phyloP scores from a whole-genome alignment of 2,329 filamentous ascomycete species.

The Tolypocladium inflatum region DNA sequence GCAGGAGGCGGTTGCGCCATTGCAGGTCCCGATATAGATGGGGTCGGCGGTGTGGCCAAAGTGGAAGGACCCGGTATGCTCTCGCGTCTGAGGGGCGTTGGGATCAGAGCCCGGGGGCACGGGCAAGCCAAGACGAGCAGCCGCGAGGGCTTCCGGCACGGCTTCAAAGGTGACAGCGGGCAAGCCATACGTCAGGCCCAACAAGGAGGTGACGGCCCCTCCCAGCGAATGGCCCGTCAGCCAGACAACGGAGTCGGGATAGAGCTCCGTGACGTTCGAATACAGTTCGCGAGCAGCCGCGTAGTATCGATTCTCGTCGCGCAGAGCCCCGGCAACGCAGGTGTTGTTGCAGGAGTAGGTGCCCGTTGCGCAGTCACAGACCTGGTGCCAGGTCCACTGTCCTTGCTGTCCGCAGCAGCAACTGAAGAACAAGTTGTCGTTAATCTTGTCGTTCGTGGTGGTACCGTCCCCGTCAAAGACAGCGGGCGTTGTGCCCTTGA shows the following conservation, averaged over 20 bases:
- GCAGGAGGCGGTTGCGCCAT: conserved; percentile 79
- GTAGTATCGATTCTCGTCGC: conserved; percentile 84
- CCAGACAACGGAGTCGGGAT: conserved; percentile 80
- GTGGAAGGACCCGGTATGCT: conserved; percentile 73
- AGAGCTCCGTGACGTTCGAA: conserved; percentile 81
- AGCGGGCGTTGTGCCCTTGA: conserved; percentile 85
- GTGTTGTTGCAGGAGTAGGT: conserved; percentile 90
- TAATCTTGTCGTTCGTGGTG: conserved; percentile 93
- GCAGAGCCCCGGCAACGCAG: conserved; percentile 67
- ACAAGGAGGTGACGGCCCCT: conserved; percentile 76
- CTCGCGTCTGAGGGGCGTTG: conserved; percentile 57
- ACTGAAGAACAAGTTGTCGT: conserved; percentile 96
- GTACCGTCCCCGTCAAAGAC: conserved; percentile 96
- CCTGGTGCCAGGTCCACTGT: conserved; percentile 80
- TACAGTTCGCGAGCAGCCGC: conserved; percentile 82
- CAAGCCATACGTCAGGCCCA: conserved; percentile 83
- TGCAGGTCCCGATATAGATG: conserved; percentile 88
- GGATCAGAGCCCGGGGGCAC: conserved; percentile 71
- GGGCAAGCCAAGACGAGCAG: conserved; percentile 74
- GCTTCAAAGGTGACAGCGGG: conserved; percentile 92
- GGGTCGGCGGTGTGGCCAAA: conserved; percentile 95
- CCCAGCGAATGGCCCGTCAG: conserved; percentile 87
- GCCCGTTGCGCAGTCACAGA: conserved; percentile 83
- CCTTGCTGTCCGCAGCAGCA: conserved; percentile 95
- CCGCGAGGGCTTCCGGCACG: conserved; percentile 82